These are phyloP conservation scores for Penicillium corylophilum DNA, from an alignment of 2,329 filamentous ascomycete species.

Conservation along the genomic window DNA sequence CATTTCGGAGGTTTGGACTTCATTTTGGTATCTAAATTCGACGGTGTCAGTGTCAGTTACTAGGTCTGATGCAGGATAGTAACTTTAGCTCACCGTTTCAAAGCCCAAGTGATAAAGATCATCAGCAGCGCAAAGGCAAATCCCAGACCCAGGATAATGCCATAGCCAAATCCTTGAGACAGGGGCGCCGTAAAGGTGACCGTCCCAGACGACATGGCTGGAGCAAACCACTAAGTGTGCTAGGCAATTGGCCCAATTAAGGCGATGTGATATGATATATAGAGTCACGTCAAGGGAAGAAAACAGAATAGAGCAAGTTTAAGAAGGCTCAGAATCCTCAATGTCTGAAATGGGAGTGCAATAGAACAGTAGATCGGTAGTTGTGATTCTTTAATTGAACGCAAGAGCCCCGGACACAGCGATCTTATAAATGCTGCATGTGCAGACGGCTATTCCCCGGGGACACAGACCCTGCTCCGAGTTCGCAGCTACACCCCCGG, in stretches of 20 bases:
- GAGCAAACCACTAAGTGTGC: background rate
- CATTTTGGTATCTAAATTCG: conserved; percentile 60
- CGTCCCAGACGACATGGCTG: conserved; percentile 23
- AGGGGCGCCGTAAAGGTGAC: conserved; percentile 35
- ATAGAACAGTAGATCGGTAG: background rate
- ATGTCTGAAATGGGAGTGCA: background rate
- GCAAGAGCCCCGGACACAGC: background rate
- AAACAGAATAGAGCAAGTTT: background rate
- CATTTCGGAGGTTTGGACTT: conserved; percentile 83
- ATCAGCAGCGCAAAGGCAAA: conserved; percentile 72
- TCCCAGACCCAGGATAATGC: conserved; percentile 72
- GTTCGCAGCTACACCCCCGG: conserved; percentile 17
- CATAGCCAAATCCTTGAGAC: conserved; percentile 69
- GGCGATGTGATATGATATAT: background rate
- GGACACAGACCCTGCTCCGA: conserved; percentile 18
- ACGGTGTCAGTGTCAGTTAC: background rate
- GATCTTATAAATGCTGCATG: background rate
- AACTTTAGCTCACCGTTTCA: conserved; percentile 55
- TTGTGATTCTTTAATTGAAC: conserved; percentile 1
- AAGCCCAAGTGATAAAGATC: conserved; percentile 69
- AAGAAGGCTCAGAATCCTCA: background rate
- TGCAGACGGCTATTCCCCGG: background rate
- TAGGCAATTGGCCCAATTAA: background rate
- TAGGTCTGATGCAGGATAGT: background rate
- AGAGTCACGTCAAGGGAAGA: background rate